These are phyloP conservation scores for Lotus japonicus DNA, from an alignment of 306 rosid genomes.

Conservation along the genomic window DNA sequence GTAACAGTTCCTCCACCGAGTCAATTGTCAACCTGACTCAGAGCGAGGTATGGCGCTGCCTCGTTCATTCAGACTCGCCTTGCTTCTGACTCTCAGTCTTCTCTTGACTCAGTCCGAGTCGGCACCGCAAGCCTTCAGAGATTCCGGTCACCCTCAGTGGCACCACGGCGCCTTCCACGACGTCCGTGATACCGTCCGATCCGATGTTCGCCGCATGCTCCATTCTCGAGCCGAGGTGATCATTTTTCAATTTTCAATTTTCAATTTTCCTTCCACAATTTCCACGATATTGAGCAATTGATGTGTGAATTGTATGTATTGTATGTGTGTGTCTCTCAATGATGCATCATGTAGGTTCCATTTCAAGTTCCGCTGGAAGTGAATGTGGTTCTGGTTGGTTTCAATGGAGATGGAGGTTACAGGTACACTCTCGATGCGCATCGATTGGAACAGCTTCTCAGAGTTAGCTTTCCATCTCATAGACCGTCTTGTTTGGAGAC, in stretches of 20 bases:
- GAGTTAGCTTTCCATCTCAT: conserved; percentile 70
- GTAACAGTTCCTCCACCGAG: neutral
- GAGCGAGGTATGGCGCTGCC: conserved; percentile 30
- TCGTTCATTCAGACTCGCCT: conserved; percentile 14
- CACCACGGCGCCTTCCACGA: conserved; percentile 96
- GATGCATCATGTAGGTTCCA: conserved; percentile 62
- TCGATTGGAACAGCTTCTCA: conserved; percentile 66
- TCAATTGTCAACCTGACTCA: neutral
- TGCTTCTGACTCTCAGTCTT: conserved; percentile 27
- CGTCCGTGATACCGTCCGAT: conserved; percentile 66
- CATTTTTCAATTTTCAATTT: too few relatives aligned
- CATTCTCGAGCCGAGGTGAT: conserved; percentile 94
- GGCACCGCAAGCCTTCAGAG: conserved; percentile 75
- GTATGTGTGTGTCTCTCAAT: too few relatives aligned
- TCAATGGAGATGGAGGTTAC: conserved; percentile 76
- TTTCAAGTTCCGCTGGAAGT: conserved; percentile 97
- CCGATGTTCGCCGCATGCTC: conserved; percentile 90
- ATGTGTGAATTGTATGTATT: neutral
- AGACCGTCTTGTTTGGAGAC: conserved; percentile 90
- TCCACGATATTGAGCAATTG: too few relatives aligned
- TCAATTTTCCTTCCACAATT: neutral
- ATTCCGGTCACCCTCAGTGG: conserved; percentile 78
- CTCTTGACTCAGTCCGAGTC: conserved; percentile 56
- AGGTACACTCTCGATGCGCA: conserved; percentile 57
- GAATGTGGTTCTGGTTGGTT: conserved; percentile 79